phyloP scores from a whole-genome alignment of 169 alveolate species.

The Theileria orientalis region DNA sequence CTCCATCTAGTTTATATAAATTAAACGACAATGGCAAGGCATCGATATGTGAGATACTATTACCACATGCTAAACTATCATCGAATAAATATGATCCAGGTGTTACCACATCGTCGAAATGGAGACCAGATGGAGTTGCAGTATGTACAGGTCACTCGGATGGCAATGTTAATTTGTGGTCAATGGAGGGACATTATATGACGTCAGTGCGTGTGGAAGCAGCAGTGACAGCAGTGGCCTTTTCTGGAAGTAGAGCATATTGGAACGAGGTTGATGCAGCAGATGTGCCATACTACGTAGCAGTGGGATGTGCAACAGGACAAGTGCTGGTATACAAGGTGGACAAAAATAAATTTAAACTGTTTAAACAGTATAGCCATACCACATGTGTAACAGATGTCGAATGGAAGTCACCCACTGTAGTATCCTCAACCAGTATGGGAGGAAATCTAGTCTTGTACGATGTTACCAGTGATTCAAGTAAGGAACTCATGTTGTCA shows the following conservation, averaged over 20 bases:
- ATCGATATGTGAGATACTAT: constrained; percentile 40
- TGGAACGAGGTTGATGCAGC: constrained; percentile 12
- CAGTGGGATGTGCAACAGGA: constrained; percentile 40
- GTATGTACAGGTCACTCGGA: constrained; percentile 46
- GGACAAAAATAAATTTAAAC: not conserved
- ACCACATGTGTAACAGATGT: constrained; percentile 31
- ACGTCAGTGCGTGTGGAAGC: not conserved
- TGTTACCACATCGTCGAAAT: constrained; percentile 32
- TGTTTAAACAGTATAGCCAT: constrained; percentile 12
- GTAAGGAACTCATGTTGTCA: not conserved
- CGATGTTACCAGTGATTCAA: constrained; percentile 12
- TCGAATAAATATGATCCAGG: constrained; percentile 11
- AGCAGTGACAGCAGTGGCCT: constrained; percentile 39
- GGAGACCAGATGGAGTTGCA: constrained; percentile 48
- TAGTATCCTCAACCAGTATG: constrained; percentile 27
- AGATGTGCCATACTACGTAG: constrained; percentile 9
- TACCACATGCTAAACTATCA: constrained; percentile 29
- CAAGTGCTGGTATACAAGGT: constrained; percentile 10
- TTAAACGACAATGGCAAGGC: not conserved
- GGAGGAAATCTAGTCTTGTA: constrained; percentile 21
- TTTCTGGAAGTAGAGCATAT: constrained; percentile 32
- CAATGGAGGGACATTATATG: constrained; percentile 11
- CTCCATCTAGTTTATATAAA: constrained; percentile 38
- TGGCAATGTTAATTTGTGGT: constrained; percentile 39
- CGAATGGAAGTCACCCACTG: constrained; percentile 36